Evolutionary conservation across 2,329 filamentous ascomycete genomes (phyloP).

Genomic region (Sclerotinia sclerotiorum): DNA sequence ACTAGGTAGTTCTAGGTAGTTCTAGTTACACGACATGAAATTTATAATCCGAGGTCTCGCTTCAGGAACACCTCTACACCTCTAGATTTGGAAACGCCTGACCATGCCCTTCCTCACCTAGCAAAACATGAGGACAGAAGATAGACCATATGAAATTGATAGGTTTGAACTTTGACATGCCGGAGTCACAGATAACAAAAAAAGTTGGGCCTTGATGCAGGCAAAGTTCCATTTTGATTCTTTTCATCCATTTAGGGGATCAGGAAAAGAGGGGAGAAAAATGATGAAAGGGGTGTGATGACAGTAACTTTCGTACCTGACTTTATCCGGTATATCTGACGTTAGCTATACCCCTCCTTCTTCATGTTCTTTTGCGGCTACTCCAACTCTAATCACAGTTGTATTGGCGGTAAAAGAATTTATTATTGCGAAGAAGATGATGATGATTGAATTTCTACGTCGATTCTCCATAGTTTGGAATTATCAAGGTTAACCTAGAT

Average conservation of each 20-base stretch:
- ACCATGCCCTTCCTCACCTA: not conserved
- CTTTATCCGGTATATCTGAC: constrained; percentile 6
- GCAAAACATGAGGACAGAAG: not conserved
- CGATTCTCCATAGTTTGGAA: constrained; percentile 3
- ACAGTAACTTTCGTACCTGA: constrained; percentile 7
- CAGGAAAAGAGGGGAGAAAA: not conserved
- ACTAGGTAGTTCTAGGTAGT: not conserved
- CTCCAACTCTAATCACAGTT: not conserved
- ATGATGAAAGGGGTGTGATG: constrained; percentile 1
- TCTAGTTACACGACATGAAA: constrained; percentile 3
- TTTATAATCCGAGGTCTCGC: constrained; percentile 18
- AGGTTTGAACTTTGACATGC: constrained; percentile 16
- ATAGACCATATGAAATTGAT: not conserved
- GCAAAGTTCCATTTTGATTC: constrained; percentile 16
- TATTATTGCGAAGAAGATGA: not conserved
- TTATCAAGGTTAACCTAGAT: not conserved
- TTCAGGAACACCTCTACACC: constrained; percentile 17
- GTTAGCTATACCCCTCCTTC: constrained; percentile 3
- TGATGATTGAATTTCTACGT: constrained; percentile 8
- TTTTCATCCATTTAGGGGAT: constrained; percentile 13
- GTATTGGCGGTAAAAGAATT: constrained; percentile 17
- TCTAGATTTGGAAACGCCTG: constrained; percentile 11
- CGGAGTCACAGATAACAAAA: not conserved
- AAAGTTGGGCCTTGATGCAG: constrained; percentile 3
- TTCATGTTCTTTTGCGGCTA: constrained; percentile 7